A percentile compares a stretch with the other conserved stretches of the same genome.
These are phyloP conservation scores for Fusarium illudens DNA, from an alignment of 2,329 filamentous ascomycete species.

Conservation along the genomic window DNA sequence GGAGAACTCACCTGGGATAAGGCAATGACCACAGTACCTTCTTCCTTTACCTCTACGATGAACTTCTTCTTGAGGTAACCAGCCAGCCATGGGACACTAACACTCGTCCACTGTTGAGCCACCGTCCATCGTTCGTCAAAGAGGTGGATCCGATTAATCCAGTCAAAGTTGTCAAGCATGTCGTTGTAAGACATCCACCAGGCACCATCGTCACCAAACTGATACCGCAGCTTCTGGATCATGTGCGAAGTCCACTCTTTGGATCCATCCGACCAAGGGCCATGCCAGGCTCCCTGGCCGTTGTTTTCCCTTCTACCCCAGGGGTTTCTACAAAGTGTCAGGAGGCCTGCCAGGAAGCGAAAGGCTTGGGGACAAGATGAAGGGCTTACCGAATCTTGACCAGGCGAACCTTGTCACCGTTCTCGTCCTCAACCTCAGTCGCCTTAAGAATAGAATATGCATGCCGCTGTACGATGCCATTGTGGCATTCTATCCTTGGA, in stretches of 20 bases:
- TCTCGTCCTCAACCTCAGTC: slow-evolving; percentile 54
- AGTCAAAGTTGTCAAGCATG: slow-evolving; percentile 55
- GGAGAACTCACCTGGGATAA: slow-evolving; percentile 48
- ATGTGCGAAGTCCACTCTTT: slow-evolving; percentile 78
- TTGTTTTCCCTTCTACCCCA: slow-evolving; percentile 67
- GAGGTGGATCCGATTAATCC: slow-evolving; percentile 55
- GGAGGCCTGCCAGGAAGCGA: background rate
- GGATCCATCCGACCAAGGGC: slow-evolving; percentile 77
- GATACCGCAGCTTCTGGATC: slow-evolving; percentile 71
- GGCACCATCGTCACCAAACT: slow-evolving; percentile 72
- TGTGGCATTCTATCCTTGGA: slow-evolving; percentile 40
- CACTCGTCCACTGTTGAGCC: slow-evolving; percentile 55
- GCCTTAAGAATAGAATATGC: slow-evolving; percentile 62
- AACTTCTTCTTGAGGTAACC: slow-evolving; percentile 57
- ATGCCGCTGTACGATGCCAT: slow-evolving; percentile 56
- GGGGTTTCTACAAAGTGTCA: slow-evolving; percentile 64
- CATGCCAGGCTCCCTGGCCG: slow-evolving; percentile 69
- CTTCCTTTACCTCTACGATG: slow-evolving; percentile 51
- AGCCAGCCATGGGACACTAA: slow-evolving; percentile 55
- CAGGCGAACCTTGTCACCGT: slow-evolving; percentile 50
- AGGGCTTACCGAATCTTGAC: slow-evolving; percentile 54
- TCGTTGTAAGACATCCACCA: slow-evolving; percentile 59
- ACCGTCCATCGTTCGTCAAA: slow-evolving; percentile 58
- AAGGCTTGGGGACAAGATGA: background rate
- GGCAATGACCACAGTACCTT: slow-evolving; percentile 54